Evolutionary conservation across 345 rosid genomes (phyloP).

Genomic region (Salix exigua): DNA sequence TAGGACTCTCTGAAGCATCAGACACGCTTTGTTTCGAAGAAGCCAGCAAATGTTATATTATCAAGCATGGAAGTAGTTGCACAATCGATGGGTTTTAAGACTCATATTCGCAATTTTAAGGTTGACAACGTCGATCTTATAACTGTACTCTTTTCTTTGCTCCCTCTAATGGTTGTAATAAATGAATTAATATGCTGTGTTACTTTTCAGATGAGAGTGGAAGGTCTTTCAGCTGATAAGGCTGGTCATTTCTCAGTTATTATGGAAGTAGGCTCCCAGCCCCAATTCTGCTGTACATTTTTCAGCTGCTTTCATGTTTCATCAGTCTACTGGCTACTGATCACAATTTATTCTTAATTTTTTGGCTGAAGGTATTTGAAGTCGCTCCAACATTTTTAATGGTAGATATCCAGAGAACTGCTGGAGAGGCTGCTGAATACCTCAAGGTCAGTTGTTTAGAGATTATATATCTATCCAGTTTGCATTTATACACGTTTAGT

Average conservation of each 20-base stretch:
- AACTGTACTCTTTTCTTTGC: background rate
- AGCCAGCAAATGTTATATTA: conserved; percentile 80
- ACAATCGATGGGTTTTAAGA: conserved; percentile 96
- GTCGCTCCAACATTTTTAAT: conserved; percentile 81
- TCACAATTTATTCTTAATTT: background rate
- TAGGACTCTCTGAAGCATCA: conserved; percentile 80
- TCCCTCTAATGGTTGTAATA: too few species aligned
- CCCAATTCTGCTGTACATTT: background rate
- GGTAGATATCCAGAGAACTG: conserved; percentile 83
- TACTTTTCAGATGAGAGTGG: conserved; percentile 85
- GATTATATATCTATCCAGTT: too few species aligned
- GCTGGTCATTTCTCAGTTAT: conserved; percentile 69
- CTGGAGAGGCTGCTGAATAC: conserved; percentile 64
- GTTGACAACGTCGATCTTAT: conserved; percentile 29
- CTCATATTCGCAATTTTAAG: conserved; percentile 93
- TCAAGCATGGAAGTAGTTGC: conserved; percentile 98
- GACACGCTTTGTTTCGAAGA: conserved; percentile 78
- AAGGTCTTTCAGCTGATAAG: conserved; percentile 73
- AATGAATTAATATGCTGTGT: background rate
- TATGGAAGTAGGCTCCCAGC: conserved; percentile 53
- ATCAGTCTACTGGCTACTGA: background rate
- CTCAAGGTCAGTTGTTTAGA: conserved; percentile 53
- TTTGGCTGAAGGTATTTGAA: conserved; percentile 62
- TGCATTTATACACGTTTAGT: background rate
- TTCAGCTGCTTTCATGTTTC: background rate